phyloP scores from a whole-genome alignment of 2,329 filamentous ascomycete genomes.

The Pestalotiopsis sp. region DNA sequence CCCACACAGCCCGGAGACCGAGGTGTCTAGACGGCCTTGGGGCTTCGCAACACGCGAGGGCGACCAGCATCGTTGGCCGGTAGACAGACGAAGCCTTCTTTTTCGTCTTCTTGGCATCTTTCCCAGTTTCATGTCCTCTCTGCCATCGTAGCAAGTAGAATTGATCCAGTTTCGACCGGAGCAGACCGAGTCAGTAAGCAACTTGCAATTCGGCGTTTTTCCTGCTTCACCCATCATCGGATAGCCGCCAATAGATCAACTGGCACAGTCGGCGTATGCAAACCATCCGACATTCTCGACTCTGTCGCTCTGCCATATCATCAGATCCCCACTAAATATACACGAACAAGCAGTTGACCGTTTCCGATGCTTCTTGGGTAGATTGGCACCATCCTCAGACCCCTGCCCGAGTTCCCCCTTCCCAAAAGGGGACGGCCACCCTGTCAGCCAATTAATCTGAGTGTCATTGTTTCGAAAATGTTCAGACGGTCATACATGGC shows the following conservation, averaged over 20 bases:
- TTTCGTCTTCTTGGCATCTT: background rate
- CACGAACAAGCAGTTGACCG: background rate
- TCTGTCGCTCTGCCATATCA: background rate
- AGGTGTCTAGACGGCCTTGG: too few species aligned
- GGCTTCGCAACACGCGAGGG: too few species aligned
- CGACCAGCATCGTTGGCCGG: too few species aligned
- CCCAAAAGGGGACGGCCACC: background rate
- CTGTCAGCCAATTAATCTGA: background rate
- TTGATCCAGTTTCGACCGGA: background rate
- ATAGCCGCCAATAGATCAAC: too few species aligned
- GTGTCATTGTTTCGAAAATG: slow-evolving; percentile 11
- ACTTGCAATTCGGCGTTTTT: too few species aligned
- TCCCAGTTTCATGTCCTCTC: background rate
- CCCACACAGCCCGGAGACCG: too few species aligned
- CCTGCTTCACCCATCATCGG: too few species aligned
- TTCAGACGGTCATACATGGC: slow-evolving; percentile 3
- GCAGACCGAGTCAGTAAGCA: too few species aligned
- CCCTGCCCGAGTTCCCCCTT: background rate
- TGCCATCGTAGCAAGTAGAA: background rate
- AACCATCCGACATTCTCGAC: too few species aligned
- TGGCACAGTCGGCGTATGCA: too few species aligned
- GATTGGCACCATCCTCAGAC: background rate
- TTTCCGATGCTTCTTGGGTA: slow-evolving; percentile 8
- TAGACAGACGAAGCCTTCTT: background rate
- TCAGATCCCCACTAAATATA: background rate